Conservation (phyloP, 2,329 filamentous ascomycete genomes). For the Raffaelea arxii region DNA sequence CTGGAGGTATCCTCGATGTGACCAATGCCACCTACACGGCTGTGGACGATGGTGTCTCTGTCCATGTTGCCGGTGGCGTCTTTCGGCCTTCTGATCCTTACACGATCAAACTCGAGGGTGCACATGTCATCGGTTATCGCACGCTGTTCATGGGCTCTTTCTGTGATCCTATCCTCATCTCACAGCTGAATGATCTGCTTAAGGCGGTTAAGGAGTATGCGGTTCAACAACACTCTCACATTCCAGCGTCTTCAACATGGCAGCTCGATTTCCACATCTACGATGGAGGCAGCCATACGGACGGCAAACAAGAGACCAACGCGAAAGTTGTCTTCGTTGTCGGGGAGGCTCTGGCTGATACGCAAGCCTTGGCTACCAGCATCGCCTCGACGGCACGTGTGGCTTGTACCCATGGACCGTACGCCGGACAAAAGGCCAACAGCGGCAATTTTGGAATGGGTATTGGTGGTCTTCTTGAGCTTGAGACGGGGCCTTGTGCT, state of each 20-base stretch:
- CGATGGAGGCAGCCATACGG: constrained; percentile 25
- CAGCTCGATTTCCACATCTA: constrained; percentile 11
- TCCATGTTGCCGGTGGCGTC: constrained; percentile 27
- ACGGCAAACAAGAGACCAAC: neutral
- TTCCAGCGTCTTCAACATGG: too few species aligned
- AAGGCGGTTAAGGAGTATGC: constrained; percentile 28
- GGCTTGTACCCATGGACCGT: constrained; percentile 29
- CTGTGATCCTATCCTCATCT: constrained; percentile 29
- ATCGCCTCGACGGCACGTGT: constrained; percentile 30
- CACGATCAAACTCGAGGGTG: constrained; percentile 39
- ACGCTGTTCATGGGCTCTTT: constrained; percentile 13
- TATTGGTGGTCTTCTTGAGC: constrained; percentile 3
- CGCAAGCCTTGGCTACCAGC: constrained; percentile 33
- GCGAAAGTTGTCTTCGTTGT: constrained; percentile 34
- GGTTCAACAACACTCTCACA: neutral
- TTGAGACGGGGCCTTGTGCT: constrained; percentile 11
- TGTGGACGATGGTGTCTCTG: constrained; percentile 25
- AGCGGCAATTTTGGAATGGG: constrained; percentile 36
- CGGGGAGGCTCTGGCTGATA: constrained; percentile 33
- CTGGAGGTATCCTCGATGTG: constrained; percentile 36
- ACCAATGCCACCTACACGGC: constrained; percentile 30
- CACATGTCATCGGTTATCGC: constrained; percentile 8
- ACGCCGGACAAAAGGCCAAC: constrained; percentile 39
- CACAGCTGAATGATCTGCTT: constrained; percentile 19
- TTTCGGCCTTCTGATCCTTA: constrained; percentile 26